Evolutionary conservation across 2,329 filamentous ascomycete species (phyloP), one percentile per base, ranked within the genome.

Genomic region (Fonsecaea pugnacius): DNA sequence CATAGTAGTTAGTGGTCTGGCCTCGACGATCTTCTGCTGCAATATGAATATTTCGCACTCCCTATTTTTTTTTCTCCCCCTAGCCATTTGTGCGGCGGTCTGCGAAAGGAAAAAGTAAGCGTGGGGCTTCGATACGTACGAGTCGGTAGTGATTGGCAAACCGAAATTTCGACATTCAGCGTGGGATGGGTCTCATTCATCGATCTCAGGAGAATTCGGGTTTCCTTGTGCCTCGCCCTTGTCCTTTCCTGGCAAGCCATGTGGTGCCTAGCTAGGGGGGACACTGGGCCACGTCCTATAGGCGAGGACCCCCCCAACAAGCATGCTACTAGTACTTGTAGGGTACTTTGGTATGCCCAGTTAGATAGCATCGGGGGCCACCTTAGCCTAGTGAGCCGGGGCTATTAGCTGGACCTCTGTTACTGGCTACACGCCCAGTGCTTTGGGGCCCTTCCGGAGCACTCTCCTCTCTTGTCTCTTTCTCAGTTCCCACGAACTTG

Each of bases 141-240:
- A 30, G 6, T 6, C 4, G 36, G 36, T 48, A 16, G 38, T 58
- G 38, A 58, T 58, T 58, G 56, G 46, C 46, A 51, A 59, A 36
- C 46, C 57, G 46, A 59, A 40, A 58, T 21, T 48, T 48, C 43
- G 43, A 48, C 43, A 27, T 48, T 24, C 9, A 58, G 35, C 21
- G 35, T 56, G 21, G 32, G 53, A 56, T 56, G 53, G 53, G 35
- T 27, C 51, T 53, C 33, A n/a, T 38, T 56, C 53, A 38, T 33
- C 43, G 57, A 59, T 59, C 57, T 59, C 57, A 59, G 57, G 57
- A 59, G 57, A 40, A 59, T 59, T 32, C 57, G 57, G 50, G 43
- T 52, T 55, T 30, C 16, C 38, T 43, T 14, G 38, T 43, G 38
- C 38, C 38, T 43, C 18, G 38, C 46, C 43, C 36, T 59, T 33